Evolutionary conservation across 805 yeast species (phyloP).

Genomic region (Candida koratica): DNA sequence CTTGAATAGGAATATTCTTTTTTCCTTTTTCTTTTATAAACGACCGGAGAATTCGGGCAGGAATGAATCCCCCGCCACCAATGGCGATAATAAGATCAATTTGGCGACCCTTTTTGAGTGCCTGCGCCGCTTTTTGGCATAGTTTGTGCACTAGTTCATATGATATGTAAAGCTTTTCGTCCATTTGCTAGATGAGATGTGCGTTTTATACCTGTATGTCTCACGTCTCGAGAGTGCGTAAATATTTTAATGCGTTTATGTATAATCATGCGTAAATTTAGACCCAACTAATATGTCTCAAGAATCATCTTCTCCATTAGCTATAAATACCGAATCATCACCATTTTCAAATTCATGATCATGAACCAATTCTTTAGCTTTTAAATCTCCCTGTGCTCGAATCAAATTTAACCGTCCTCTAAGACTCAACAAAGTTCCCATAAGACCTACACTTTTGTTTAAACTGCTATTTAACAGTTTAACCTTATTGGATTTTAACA

Average conservation of each 20-base stretch:
- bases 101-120: conserved; percentile 41
- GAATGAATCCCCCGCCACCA: conserved; percentile 73
- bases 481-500: conserved; percentile 5
- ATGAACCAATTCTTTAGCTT: conserved; percentile 29
- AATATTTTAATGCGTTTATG: too few species aligned
- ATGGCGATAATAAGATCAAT: conserved; percentile 63
- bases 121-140: conserved; percentile 63
- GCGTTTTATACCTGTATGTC: too few species aligned
- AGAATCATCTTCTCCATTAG: conserved; percentile 38
- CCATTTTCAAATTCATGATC: conserved; percentile 22
- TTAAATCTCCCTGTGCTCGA: conserved; percentile 67
- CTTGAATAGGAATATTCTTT: conserved; percentile 67
- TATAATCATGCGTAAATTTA: too few species aligned
- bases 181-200: too few species aligned
- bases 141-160: conserved; percentile 81
- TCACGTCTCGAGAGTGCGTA: too few species aligned
- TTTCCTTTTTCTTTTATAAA: conserved; percentile 56
- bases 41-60: conserved; percentile 63
- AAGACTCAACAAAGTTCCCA: conserved; percentile 69
- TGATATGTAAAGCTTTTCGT: conserved; percentile 55
- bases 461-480: conserved; percentile 57
- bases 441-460: conserved; percentile 48
- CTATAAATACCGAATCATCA: conserved; percentile 30
- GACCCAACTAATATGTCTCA: too few species aligned
- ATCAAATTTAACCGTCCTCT: conserved; percentile 84